phyloP scores from a whole-genome alignment of 2,329 filamentous ascomycete genomes.

The Scortechinia acanthostroma region DNA sequence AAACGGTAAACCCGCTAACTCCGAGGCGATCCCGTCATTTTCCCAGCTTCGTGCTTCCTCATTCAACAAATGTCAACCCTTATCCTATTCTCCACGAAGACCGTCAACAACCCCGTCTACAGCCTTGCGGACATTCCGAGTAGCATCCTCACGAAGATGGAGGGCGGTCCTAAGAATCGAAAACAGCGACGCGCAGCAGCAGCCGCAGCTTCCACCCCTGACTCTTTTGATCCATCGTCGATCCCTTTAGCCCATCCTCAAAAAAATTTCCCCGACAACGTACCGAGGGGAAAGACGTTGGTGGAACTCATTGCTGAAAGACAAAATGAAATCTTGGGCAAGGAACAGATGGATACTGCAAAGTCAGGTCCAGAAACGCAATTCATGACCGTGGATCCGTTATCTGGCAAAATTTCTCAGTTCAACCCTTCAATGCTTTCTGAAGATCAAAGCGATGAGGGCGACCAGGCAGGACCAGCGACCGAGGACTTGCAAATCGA shows the following conservation, averaged over 20 bases:
- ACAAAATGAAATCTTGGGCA: constrained; percentile 22
- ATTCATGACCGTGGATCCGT: constrained; percentile 2
- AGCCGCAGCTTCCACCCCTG: no score
- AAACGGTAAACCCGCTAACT: no score
- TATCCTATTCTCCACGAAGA: no score
- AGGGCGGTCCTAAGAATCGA: constrained; percentile 18
- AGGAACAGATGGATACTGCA: constrained; percentile 4
- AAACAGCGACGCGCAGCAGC: constrained; percentile 27
- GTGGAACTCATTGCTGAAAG: constrained; percentile 33
- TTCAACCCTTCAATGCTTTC: no score
- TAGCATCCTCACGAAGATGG: no score
- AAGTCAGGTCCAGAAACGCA: not conserved
- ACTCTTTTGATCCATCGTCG: constrained; percentile 16
- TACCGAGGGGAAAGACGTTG: constrained; percentile 26
- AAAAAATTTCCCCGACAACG: no score
- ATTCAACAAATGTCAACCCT: no score
- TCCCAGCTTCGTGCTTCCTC: no score
- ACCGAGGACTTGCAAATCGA: not conserved
- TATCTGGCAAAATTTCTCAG: not conserved
- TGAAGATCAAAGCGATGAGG: no score
- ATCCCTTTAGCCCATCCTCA: constrained; percentile 20
- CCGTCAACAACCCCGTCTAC: no score
- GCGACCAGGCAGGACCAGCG: not conserved
- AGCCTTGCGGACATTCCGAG: no score
- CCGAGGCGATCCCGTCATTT: no score